Base-by-base conservation (phyloP, 2,329 filamentous ascomycete genomes). In the Didymella keratinophila region DNA sequence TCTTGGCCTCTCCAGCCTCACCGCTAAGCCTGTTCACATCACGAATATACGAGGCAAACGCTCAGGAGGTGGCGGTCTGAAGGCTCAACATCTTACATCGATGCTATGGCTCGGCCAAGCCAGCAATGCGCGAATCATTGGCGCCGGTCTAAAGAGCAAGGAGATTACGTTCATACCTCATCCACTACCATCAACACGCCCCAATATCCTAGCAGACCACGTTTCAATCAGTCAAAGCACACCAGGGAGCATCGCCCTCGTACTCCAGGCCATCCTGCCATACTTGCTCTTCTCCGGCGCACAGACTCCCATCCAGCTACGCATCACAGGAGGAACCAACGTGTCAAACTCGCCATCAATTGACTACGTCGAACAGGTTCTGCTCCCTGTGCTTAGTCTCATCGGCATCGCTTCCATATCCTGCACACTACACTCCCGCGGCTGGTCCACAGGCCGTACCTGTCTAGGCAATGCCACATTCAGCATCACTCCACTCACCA, bases 231-330 rank as follows among this genome's bases (percentile, higher is more conserved):
- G 60, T 10, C 75, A 74, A 43, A 70, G 43, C 14, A 78, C 73
- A 2, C 82, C 84, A 0, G 86, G 86, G 0, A 83, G 81, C 18
- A 79, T 84, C 5, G 83, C 81, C 45, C 76, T 88, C 12, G 80
- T 86, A 0, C 79, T 87, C 52, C 86, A 88, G 68, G 85, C 86
- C 5, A 74, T 88, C 3, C 80, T 87, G 37, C 86, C 86, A 0
- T 87, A 82, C 62, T 70, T 87, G 2, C 71, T 88, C 1, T 82
- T 85, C 70, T 65, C 63, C 10, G 60, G 62, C 11, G 37, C 51
- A 18, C 4, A 51, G 12, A 36, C 50, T 14, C 60, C 63, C 1
- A 63, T 78, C 7, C 65, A 61, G 20, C 62, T 87, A 9, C 78
- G 70, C 2, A 79, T 88, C 34, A 81, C 75, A 9, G 86, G 86